Evolutionary conservation across 768 basidiomycete genomes (phyloP).

Genomic region (Russula virescens): DNA sequence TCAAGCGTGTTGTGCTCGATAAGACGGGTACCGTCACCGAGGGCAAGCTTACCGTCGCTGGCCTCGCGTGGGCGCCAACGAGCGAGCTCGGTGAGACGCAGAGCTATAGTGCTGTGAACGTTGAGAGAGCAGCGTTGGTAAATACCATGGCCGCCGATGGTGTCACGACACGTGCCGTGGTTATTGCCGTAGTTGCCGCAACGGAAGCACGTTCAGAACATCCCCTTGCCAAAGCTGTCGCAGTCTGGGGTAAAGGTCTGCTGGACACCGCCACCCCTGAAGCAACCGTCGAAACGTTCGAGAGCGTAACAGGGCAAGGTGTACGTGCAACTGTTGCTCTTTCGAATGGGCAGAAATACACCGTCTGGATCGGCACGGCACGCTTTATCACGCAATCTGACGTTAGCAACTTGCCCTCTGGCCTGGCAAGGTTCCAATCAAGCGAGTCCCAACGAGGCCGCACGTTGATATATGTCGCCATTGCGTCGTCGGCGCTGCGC

Average conservation of each 20-base stretch:
- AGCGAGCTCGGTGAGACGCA: constrained; percentile 30
- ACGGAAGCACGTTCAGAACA: constrained; percentile 94
- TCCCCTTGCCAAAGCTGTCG: constrained; percentile 91
- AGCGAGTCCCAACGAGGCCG: constrained; percentile 69
- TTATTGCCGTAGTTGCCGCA: constrained; percentile 77
- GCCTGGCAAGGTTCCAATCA: constrained; percentile 58
- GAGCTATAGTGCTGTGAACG: constrained; percentile 7
- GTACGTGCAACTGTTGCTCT: constrained; percentile 65
- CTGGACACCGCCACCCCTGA: constrained; percentile 44
- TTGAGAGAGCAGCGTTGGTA: constrained; percentile 25
- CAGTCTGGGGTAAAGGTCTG: constrained; percentile 67
- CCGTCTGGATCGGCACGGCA: constrained; percentile 69
- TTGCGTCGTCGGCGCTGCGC: constrained; percentile 40
- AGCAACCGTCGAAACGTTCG: constrained; percentile 64
- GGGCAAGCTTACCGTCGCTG: constrained; percentile 83
- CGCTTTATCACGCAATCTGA: constrained; percentile 59
- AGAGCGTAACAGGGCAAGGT: constrained; percentile 85
- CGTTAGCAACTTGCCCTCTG: constrained; percentile 48
- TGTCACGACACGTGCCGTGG: constrained; percentile 47
- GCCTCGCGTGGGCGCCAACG: constrained; percentile 64
- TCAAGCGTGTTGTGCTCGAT: constrained; percentile 83
- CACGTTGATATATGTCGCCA: constrained; percentile 82
- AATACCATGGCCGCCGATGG: constrained; percentile 52
- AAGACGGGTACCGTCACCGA: constrained; percentile 97
- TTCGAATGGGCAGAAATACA: constrained; percentile 40